Evolutionary conservation across 306 rosid genomes (phyloP).

Genomic region (Vigna nakashimae): DNA sequence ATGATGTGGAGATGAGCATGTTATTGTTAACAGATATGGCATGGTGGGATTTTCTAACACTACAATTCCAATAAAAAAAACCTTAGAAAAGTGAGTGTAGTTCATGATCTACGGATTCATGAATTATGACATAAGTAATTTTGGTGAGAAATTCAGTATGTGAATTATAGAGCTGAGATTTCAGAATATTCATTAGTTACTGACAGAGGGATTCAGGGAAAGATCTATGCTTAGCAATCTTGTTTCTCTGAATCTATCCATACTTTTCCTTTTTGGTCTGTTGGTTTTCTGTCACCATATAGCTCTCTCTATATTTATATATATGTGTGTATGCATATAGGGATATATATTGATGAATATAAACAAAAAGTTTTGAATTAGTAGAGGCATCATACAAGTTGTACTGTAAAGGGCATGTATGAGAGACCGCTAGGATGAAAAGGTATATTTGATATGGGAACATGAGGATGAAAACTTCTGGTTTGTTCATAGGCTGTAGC

Average conservation of each 20-base stretch:
- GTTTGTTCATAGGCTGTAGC: not conserved
- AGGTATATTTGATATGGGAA: too few species aligned
- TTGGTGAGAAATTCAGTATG: not conserved
- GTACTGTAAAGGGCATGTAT: too few species aligned
- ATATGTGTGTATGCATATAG: too few species aligned
- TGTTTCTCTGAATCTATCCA: not conserved
- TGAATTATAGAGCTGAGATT: not conserved
- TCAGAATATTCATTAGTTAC: slow-evolving; percentile 10
- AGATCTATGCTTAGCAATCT: not conserved
- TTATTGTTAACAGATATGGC: not conserved
- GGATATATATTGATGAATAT: too few species aligned
- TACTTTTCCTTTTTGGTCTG: not conserved
- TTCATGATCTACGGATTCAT: not conserved
- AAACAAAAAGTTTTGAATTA: too few species aligned
- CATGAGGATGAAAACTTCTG: not conserved
- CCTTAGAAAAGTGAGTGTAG: slow-evolving; percentile 9
- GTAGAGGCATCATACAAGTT: too few species aligned
- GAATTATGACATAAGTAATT: slow-evolving; percentile 12
- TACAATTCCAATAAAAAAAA: slow-evolving; percentile 9
- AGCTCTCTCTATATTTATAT: too few species aligned
- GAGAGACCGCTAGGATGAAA: too few species aligned
- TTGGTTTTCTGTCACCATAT: not conserved
- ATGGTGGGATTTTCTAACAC: not conserved
- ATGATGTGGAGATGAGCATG: slow-evolving; percentile 27
- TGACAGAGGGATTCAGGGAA: slow-evolving; percentile 4